These are phyloP conservation scores for Bolboschoenus planiculmis DNA, from an alignment of 176 grass and related monocot genomes.

Conservation along the genomic window DNA sequence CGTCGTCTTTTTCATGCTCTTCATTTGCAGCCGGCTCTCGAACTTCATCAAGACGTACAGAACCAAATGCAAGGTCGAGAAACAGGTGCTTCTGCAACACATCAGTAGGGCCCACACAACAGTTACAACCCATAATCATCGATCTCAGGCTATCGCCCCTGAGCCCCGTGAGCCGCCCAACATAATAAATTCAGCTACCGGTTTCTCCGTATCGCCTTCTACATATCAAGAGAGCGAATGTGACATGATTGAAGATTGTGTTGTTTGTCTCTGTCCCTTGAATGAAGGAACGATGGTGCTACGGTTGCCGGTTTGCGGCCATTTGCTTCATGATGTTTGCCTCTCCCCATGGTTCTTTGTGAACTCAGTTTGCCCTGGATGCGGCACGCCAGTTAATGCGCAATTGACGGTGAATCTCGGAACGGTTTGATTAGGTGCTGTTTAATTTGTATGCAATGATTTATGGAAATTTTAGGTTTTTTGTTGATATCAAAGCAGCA, in stretches of 20 bases:
- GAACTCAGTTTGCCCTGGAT: neutral
- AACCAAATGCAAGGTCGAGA: neutral
- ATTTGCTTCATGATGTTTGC: constrained; percentile 6
- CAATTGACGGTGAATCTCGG: neutral
- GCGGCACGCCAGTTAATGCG: neutral
- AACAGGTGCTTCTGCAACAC: neutral
- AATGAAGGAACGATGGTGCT: neutral
- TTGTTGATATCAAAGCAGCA: neutral
- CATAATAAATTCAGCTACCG: neutral
- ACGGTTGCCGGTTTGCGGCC: neutral
- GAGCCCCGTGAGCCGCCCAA: neutral
- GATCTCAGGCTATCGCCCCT: neutral
- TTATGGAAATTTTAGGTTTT: neutral
- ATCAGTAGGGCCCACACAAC: neutral
- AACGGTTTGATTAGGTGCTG: constrained; percentile 3
- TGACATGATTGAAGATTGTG: neutral
- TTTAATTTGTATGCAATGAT: neutral
- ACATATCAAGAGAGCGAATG: neutral
- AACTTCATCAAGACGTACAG: neutral
- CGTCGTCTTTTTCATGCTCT: neutral
- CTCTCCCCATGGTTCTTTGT: neutral
- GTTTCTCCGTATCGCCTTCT: neutral
- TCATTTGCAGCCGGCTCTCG: neutral
- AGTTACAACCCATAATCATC: neutral
- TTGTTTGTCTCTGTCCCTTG: neutral